A percentile compares a stretch with the other conserved stretches of the same genome.
These are phyloP conservation scores for Eucalyptus melliodora DNA, from an alignment of 345 rosid species.

Conservation along the genomic window DNA sequence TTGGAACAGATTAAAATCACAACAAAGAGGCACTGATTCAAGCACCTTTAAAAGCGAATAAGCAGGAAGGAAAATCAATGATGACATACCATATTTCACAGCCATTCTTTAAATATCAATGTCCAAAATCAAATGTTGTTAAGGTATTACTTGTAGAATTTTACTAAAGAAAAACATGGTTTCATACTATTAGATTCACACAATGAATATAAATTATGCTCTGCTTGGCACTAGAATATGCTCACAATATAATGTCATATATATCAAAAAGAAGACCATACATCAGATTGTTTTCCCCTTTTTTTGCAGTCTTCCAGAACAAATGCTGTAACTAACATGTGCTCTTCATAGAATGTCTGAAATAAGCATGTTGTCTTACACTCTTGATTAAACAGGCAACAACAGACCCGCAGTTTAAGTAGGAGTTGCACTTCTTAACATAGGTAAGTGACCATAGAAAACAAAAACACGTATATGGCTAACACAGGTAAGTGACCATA, in stretches of 20 bases:
- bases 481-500: background rate
- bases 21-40: background rate
- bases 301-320: background rate
- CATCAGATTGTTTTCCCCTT: background rate
- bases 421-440: background rate
- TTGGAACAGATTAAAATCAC: slow-evolving; percentile 36
- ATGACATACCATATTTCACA: background rate
- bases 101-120: background rate
- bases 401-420: background rate
- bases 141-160: background rate
- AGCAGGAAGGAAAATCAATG: background rate
- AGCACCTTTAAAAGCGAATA: background rate
- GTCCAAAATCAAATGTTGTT: background rate
- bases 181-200: background rate
- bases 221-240: background rate
- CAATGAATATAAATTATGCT: background rate
- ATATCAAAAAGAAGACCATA: background rate
- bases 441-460: background rate
- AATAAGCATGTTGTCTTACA: background rate
- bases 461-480: background rate
- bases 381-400: background rate
- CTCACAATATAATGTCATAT: background rate
- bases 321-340: background rate
- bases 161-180: background rate
- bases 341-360: background rate